Evolutionary conservation across 257 asterid genomes (phyloP).

Genomic region (Solanum megistacrolobum): DNA sequence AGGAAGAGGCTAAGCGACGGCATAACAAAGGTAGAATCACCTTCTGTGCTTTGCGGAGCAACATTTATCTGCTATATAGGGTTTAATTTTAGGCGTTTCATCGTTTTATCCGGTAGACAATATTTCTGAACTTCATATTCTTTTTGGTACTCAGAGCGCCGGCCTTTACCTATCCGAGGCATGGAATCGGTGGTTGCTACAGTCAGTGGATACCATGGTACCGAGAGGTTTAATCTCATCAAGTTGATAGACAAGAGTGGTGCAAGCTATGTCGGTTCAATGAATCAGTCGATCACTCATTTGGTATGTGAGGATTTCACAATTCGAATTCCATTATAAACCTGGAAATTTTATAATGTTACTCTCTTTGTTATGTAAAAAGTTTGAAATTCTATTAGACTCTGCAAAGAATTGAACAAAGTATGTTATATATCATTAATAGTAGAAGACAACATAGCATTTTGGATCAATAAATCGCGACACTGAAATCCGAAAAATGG

Average conservation of each 20-base stretch:
- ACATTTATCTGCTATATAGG: background rate
- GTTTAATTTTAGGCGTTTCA: background rate
- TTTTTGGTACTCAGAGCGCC: conserved; percentile 5
- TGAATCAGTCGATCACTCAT: conserved; percentile 31
- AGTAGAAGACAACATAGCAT: background rate
- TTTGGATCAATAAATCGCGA: background rate
- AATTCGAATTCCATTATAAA: conserved; percentile 16
- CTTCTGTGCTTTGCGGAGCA: background rate
- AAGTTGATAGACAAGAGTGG: conserved; percentile 25
- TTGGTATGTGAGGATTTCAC: conserved; percentile 39
- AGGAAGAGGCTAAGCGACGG: conserved; percentile 11
- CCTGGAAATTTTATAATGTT: conserved; percentile 25
- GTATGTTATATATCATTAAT: background rate
- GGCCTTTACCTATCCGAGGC: conserved; percentile 21
- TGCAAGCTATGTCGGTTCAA: conserved; percentile 27
- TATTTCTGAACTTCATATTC: background rate
- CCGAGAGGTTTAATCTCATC: conserved; percentile 33
- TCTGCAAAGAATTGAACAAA: background rate
- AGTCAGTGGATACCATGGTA: conserved; percentile 32
- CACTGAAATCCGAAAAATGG: background rate
- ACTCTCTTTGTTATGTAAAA: background rate
- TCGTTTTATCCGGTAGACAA: background rate
- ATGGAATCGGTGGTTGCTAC: conserved; percentile 64
- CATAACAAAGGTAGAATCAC: conserved; percentile 20
- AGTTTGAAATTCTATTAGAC: background rate